Evolutionary conservation across 116 monocot genomes (phyloP).

Genomic region (Thalassia testudinum): DNA sequence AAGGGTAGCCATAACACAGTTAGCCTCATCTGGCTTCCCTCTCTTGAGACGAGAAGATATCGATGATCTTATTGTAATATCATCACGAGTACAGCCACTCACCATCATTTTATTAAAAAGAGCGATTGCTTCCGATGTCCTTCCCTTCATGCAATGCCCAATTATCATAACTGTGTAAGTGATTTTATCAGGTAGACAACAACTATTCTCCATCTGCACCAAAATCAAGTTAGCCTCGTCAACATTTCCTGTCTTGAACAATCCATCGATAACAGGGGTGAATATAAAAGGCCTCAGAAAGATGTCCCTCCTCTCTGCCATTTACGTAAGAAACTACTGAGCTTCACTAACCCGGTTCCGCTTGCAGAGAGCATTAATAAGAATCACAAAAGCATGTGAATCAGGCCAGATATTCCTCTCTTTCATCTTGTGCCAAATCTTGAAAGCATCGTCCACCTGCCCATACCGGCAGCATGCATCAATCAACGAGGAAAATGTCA

Average conservation of each 20-base stretch:
- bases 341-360: conserved; percentile 55
- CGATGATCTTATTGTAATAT: conserved; percentile 27
- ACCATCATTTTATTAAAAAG: conserved; percentile 49
- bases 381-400: conserved; percentile 42
- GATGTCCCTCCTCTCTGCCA: conserved; percentile 37
- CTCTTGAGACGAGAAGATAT: conserved; percentile 62
- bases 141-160: conserved; percentile 83
- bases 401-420: conserved; percentile 32
- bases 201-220: conserved; percentile 35
- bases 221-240: conserved; percentile 47
- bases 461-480: conserved; percentile 53
- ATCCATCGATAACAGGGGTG: conserved; percentile 63
- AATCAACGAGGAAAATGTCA: conserved; percentile 65
- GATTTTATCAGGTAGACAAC: conserved; percentile 56
- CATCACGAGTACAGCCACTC: conserved; percentile 38
- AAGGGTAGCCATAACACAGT: conserved; percentile 3
- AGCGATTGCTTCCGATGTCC: conserved; percentile 43
- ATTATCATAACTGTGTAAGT: conserved; percentile 79
- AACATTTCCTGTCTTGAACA: conserved; percentile 61
- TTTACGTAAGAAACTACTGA: conserved; percentile 21
- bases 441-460: conserved; percentile 39
- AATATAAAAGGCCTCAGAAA: conserved; percentile 37
- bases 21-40: conserved; percentile 59
- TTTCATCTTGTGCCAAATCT: conserved; percentile 43
- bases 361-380: conserved; percentile 62